Percentiles rank a stretch among this genome's conserved stretches.
These are phyloP conservation scores for Malus sieversii DNA, from an alignment of 306 rosid genomes.

Conservation along the genomic window DNA sequence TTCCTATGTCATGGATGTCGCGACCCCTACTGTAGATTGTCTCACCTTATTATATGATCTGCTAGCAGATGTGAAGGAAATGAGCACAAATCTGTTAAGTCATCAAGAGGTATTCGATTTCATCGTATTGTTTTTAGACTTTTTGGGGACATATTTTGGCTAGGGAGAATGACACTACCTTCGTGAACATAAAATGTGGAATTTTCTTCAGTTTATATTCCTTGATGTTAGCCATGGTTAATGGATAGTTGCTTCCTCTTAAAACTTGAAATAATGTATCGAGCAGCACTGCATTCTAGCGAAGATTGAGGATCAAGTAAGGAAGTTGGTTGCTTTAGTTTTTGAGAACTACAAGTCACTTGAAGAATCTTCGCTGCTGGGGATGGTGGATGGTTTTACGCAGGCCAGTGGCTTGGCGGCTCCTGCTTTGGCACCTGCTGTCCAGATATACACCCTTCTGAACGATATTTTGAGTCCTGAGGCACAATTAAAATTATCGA, in stretches of 20 bases:
- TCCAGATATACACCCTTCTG: conserved; percentile 24
- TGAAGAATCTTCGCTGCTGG: conserved; percentile 22
- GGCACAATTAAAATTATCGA: conserved; percentile 23
- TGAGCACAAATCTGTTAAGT: conserved; percentile 14
- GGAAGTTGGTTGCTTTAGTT: conserved; percentile 23
- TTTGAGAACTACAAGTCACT: conserved; percentile 39
- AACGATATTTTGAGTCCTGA: conserved; percentile 24
- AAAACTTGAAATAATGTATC: neutral
- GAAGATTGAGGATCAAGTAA: conserved; percentile 26
- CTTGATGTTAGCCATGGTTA: neutral
- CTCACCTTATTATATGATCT: conserved; percentile 22
- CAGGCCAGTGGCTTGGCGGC: conserved; percentile 18
- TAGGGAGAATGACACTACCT: too few species aligned
- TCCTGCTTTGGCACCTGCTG: conserved; percentile 31
- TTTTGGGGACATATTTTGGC: too few species aligned
- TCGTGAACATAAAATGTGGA: neutral
- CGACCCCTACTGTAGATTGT: conserved; percentile 35
- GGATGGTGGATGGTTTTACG: conserved; percentile 17
- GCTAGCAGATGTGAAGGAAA: conserved; percentile 19
- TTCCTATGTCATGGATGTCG: conserved; percentile 35
- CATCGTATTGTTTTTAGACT: neutral
- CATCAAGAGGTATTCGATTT: conserved; percentile 22
- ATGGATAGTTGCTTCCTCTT: neutral
- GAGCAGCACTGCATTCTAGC: conserved; percentile 28
- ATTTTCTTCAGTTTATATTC: neutral